Base-by-base conservation (phyloP, 768 basidiomycete genomes). In the Cyclocybe cylindracea region DNA sequence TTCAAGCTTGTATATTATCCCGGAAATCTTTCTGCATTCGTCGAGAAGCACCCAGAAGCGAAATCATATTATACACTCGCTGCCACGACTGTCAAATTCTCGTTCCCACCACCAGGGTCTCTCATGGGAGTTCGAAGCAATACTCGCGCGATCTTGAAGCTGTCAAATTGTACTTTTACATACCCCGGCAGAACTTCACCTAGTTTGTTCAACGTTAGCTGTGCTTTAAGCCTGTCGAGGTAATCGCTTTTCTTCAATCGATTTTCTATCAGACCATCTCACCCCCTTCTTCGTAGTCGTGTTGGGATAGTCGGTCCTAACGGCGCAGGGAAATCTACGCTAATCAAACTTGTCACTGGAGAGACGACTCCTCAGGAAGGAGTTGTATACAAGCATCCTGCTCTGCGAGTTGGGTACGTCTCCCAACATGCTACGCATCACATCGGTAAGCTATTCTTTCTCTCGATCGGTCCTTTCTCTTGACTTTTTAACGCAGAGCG, bases 401-500 rank as follows among this genome's bases (percentile, higher is more conserved):
- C 92, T 34, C 74, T 98, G 36, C 90, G 95, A 55, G 91, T 98
- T 48, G 95, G 94, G 46, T 98, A 98, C 70, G 94, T 98, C 56
- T 95, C 96, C 4, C 95, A 98, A 64, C 95, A 98, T 69, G 95
- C 95, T 35, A 98, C 96, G 49, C 96, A 97, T 75, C 95, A 98
- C 67, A 89, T 96, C 56, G 89, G 89, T 84, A 62, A 46, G 69
- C 54, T 19, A 13, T 33, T 7, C 19, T 62, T 16, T 14, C 46
- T 19, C 29, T 36, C 37, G 13, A 16, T n/a, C 31, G 10, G 7
- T 29, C 42, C 39, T 34, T 10, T 31, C 7, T 44, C 13, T 44
- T 60, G 46, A 44, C 39, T 42, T 31, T 43, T 42, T 19, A 32
- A 18, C 54, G 52, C 50, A 89, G 92, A 96, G 67, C 87, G 84